Evolutionary conservation across 768 basidiomycete species (phyloP), one percentile per base, ranked within the genome.

Genomic region (Boletus subcaerulescens): DNA sequence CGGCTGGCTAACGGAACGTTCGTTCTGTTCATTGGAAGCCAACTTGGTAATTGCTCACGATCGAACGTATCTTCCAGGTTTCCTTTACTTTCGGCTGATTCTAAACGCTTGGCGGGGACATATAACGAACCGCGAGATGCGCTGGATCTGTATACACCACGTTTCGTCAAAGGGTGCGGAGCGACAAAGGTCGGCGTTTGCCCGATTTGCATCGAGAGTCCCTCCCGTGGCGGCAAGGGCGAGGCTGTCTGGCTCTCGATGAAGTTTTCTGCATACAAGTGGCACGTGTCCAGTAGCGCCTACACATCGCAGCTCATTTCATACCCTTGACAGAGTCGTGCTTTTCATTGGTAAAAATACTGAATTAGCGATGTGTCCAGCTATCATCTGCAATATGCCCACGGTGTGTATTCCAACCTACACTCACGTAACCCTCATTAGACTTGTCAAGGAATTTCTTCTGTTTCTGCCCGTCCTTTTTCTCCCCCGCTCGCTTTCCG

Each of bases 261-360:
- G 81, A 91, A 91, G 60, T 85, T 87, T 63, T 87, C 85, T 14
- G 89, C 89, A 18, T 91, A 84, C 75, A 91, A 91, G 89, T 90
- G 74, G 87, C 85, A 55, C 15, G 80, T 77, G 22, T 43, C 17
- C 39, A 17, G 39, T 20, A 29, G 8, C n/a, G 31, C 48, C 36
- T 22, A n/a, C 14, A 32, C 14, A 42, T 51, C 42, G 42, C 20
- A n/a, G 18, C 56, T 58, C 18, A 59, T 45, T 11, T 52, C n/a
- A 40, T 6, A 12, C 22, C 39, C 46, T 18, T 40, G 22, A 58
- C 48, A 71, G 69, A 56, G 70, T 60, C 44, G 38, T 24, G 15
- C 51, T 46, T 41, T 42, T 43, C 35, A 24, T 26, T 45, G 9
- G 33, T 29, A 35, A 50, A 48, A 14, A 20, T 48, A 18, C 52